Conservation (phyloP, 2,329 filamentous ascomycete species). For the Aspergillus puulaauensis region DNA sequence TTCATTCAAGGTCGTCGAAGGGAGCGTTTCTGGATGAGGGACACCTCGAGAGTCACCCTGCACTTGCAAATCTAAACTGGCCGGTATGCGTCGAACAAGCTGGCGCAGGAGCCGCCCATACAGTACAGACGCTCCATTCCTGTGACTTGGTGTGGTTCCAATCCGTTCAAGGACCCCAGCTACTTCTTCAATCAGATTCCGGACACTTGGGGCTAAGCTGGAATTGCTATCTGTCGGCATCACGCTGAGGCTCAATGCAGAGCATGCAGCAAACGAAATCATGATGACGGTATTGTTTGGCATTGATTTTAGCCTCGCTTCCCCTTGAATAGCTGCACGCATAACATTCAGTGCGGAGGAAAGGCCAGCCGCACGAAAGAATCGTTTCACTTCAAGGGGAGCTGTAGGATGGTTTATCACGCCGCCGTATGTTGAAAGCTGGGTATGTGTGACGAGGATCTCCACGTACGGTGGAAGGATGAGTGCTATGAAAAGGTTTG, state of each 20-base stretch:
- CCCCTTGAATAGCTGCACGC: slow-evolving; percentile 70
- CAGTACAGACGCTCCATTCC: slow-evolving; percentile 64
- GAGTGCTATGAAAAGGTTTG: slow-evolving; percentile 36
- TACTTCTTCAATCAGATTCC: slow-evolving; percentile 66
- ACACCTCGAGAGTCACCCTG: slow-evolving; percentile 10
- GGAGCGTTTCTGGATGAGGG: slow-evolving; percentile 13
- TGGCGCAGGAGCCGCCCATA: slow-evolving; percentile 59
- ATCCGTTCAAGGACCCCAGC: slow-evolving; percentile 69
- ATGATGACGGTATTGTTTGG: slow-evolving; percentile 77
- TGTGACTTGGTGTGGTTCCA: slow-evolving; percentile 63
- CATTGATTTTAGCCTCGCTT: slow-evolving; percentile 69
- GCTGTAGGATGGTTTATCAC: slow-evolving; percentile 74
- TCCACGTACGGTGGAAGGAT: slow-evolving; percentile 70
- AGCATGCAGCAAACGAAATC: slow-evolving; percentile 73
- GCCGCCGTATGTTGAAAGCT: slow-evolving; percentile 71
- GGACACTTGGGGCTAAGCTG: slow-evolving; percentile 61
- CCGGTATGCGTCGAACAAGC: slow-evolving; percentile 41
- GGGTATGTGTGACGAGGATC: slow-evolving; percentile 70
- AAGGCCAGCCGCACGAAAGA: slow-evolving; percentile 69
- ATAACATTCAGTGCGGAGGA: slow-evolving; percentile 74
- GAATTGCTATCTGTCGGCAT: slow-evolving; percentile 57
- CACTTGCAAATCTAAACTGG: slow-evolving; percentile 17
- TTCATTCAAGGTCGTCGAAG: slow-evolving; percentile 14
- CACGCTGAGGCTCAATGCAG: slow-evolving; percentile 64
- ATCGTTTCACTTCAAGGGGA: slow-evolving; percentile 67